Evolutionary conservation across 805 yeast species (phyloP).

Genomic region (Hanseniaspora clermontiae): DNA sequence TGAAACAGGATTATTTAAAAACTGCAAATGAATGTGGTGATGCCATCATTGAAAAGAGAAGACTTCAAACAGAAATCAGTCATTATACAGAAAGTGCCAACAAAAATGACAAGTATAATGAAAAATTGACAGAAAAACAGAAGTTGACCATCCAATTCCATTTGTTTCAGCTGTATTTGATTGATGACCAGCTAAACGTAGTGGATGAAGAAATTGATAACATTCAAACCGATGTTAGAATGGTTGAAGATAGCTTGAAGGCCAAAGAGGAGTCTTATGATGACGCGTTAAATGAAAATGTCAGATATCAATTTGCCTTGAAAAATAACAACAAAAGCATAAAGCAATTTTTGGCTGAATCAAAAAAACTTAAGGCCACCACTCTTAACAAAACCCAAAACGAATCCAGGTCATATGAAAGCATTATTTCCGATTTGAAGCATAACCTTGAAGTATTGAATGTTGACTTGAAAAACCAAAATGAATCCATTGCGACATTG

Average conservation of each 20-base stretch:
- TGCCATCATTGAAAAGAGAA: slow-evolving; percentile 55
- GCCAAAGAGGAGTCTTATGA: background rate
- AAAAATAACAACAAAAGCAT: background rate
- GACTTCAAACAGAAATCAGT: slow-evolving; percentile 57
- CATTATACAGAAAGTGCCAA: slow-evolving; percentile 64
- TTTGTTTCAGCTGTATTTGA: slow-evolving; percentile 54
- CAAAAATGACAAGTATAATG: slow-evolving; percentile 57
- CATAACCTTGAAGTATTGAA: background rate
- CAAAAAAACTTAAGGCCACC: background rate
- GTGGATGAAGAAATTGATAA: slow-evolving; percentile 20
- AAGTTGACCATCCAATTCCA: slow-evolving; percentile 38
- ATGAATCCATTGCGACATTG: background rate
- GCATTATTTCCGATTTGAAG: background rate
- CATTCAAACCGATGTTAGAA: slow-evolving; percentile 7
- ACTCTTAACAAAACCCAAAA: background rate
- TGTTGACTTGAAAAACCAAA: slow-evolving; percentile 3
- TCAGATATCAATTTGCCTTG: background rate
- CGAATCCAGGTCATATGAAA: background rate
- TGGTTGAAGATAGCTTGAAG: background rate
- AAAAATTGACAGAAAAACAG: slow-evolving; percentile 38
- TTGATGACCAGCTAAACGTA: slow-evolving; percentile 31
- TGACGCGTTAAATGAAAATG: background rate
- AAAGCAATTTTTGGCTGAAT: background rate
- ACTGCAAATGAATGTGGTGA: slow-evolving; percentile 53
- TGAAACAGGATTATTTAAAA: slow-evolving; percentile 50